Evolutionary conservation across 148 eudicot genomes (phyloP), one percentile per base, ranked within the genome.

Genomic region (Euryodendron excelsum): DNA sequence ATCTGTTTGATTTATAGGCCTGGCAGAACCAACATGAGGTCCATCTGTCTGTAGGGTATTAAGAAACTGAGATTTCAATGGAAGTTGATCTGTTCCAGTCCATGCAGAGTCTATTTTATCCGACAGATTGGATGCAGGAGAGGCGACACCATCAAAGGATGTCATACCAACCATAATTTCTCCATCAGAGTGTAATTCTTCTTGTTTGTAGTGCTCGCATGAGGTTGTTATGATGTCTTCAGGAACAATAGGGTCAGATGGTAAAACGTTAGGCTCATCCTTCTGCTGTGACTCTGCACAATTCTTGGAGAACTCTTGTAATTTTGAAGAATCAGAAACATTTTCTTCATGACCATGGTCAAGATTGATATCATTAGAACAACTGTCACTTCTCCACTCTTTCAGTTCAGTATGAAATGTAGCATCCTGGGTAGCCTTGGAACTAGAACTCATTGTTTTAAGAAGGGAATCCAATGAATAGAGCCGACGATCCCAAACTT

Each of bases 81-180:
- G 80, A 63, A 72, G 52, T 36, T 56, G 87, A 61, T 87, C 89
- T 73, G 89, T 86, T 72, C 99, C 99, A 48, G 91, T 91, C 98
- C 99, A 93, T 30, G 94, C 97, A 73, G 93, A 93, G 83, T 96
- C 98, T 36, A 96, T 96, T 85, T 90, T 89, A 81, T 93, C 97
- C 0, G 98, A 96, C 71, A 96, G 82, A 83, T 73, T 78, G 52
- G 97, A 91, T 20, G 83, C 92, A 69, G 90, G 87, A 55, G 87
- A 90, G 1, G 84, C 87, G 25, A 52, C 37, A 36, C 72, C 62
- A 80, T 87, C 91, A 41, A 85, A 84, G 28, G 89, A 85, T 58
- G 84, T 78, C 33, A 70, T 76, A 34, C 79, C 81, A 17, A 36
- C 77, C 17, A 77, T 12, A 69, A 78, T 74, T 61, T 90, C 89